Base-by-base conservation (phyloP, 1,284 basidiomycete genomes). In the Malassezia nana region DNA sequence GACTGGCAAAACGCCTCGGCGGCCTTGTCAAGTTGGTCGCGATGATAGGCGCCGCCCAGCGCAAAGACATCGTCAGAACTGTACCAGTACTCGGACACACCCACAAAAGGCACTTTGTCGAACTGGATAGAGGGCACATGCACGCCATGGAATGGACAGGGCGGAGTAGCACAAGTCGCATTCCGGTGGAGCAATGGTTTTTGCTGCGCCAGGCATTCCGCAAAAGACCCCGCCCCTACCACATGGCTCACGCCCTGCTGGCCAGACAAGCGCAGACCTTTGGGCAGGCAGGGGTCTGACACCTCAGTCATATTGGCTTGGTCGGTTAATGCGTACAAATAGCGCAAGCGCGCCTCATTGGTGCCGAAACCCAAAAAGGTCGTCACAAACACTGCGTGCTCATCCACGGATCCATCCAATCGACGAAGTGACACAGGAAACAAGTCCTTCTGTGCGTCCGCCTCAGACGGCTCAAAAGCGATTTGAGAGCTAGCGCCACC, bases 301-400 rank as follows among this genome's bases (percentile, higher is more conserved):
- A 63, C 20, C 9, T 41, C n/a, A 29, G 29, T 47, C n/a, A n/a
- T 9, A 5, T 24, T 28, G 18, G 13, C 26, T 74, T 45, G 67
- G 48, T 78, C 75, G 53, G 89, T 78, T 9, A 81, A 77, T 18
- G 49, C 41, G n/a, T 46, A 31, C 15, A 56, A 30, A 74, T 98
- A 98, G 50, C 91, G 83, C 68, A 94, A 87, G 60, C 92, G 78
- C 10, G 89, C 92, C 75, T 89, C 84, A 68, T 98, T 98, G 31
- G 94, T 96, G 20, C 94, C 94, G 72, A 92, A 99, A 6, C 92
- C 94, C 25, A 99, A 79, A 89, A 94, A 98, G 0, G 91, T 96
- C 45, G 92, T 94, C 46, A 95, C 91, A 63, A 98, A 99, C 15
- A 99, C 89, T 55, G 85, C 83, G 77, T 95, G 91, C 57, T 81